Evolutionary conservation across 345 rosid genomes (phyloP), one percentile per base, ranked within the genome.

Genomic region (Psidium friedrichsthalianum): DNA sequence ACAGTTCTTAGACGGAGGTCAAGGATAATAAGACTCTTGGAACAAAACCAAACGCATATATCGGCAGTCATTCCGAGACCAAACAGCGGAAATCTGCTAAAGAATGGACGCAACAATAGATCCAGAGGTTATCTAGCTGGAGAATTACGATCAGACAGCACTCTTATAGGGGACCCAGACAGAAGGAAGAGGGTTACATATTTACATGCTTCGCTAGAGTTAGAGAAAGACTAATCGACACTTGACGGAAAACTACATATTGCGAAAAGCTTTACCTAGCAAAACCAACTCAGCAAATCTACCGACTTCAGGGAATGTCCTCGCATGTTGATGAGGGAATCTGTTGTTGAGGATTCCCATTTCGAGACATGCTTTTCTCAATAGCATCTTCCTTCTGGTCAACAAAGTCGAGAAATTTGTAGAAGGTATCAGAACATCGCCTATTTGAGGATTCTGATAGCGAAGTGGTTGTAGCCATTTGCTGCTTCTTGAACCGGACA

Each of bases 331-430:
- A 69, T 18, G 24, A 69, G 40, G 61, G 56, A 24, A 25, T 25
- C 55, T 47, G 55, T 13, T 85, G 83, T 6, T 85, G 83, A 78
- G 56, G 27, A 55, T 74, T 81, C 15, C 15, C 21, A 40, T 15
- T 16, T 22, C n/a, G 8, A 32, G 83, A 14, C 55, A 14, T 56
- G 32, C 53, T 57, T 87, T 89, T 93, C 93, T 93, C 94, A 91
- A 91, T 92, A 74, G 94, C 95, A 86, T 94, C 99, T 89, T 95
- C 99, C 87, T 90, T 96, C 94, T 95, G 91, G 74, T 96, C 98
- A 29, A 95, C 90, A 86, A 96, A 95, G 86, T 94, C 86, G 14
- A 95, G 88, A 78, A 96, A 96, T 88, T 89, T 90, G 57, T 20
- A 89, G 78, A 93, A 36, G 84, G 89, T 88, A 44, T 90, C 88